Percentiles rank a stretch among this genome's conserved stretches.
Conservation (phyloP, 2,329 filamentous ascomycete genomes). For the Colletotrichum tabaci region DNA sequence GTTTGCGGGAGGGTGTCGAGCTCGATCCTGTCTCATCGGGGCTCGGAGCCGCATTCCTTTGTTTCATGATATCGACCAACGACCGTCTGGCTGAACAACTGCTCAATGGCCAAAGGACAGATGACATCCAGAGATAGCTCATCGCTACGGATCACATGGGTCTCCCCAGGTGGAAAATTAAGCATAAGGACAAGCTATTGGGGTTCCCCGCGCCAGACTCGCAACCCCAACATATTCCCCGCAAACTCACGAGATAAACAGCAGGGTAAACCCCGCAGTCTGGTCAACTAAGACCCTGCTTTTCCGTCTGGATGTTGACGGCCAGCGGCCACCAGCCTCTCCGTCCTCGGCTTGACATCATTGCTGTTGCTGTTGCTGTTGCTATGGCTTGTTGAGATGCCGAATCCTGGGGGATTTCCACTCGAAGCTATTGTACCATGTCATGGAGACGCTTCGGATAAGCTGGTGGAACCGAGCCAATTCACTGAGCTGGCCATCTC, state of each 20-base stretch:
- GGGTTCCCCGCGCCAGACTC: constrained; percentile 9
- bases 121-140: not conserved
- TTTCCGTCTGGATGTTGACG: constrained; percentile 27
- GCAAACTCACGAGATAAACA: constrained; percentile 12
- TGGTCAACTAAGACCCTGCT: constrained; percentile 17
- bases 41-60: not conserved
- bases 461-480: constrained; percentile 9
- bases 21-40: not conserved
- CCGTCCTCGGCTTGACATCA: constrained; percentile 8
- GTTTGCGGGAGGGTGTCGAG: not conserved
- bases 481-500: not conserved
- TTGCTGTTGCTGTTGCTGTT: not conserved
- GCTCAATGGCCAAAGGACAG: not conserved
- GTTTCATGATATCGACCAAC: not conserved
- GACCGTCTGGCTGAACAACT: not conserved
- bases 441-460: constrained; percentile 10
- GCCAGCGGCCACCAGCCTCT: not conserved
- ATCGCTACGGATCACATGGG: not conserved
- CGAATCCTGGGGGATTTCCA: not conserved
- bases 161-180: constrained; percentile 8
- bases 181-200: constrained; percentile 28
- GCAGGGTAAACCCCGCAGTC: constrained; percentile 18
- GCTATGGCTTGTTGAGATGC: not conserved
- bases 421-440: not conserved
- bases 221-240: constrained; percentile 18